Conservation (phyloP, 2,329 filamentous ascomycete genomes). For the Calonectria pteridis region DNA sequence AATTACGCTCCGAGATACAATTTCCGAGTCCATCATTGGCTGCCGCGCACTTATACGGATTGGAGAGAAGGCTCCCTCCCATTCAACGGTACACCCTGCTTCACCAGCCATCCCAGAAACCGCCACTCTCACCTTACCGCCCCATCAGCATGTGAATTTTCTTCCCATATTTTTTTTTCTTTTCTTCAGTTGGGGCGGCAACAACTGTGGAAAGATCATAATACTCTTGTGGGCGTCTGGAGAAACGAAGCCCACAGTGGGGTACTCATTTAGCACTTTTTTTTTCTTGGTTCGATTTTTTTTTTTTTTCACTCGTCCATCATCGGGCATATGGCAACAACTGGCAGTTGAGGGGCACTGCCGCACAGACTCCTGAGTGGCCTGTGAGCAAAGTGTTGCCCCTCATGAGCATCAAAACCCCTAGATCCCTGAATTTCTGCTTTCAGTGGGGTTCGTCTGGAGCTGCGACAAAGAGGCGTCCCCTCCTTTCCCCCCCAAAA, state of each 20-base stretch:
- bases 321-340: background rate
- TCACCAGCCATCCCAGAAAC: background rate
- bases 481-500: background rate
- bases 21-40: background rate
- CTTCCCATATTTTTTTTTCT: background rate
- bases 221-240: conserved; percentile 2
- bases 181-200: background rate
- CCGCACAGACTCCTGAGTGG: background rate
- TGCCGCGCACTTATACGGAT: background rate
- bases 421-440: conserved; percentile 34
- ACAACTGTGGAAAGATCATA: background rate
- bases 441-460: conserved; percentile 29
- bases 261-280: conserved; percentile 2
- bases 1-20: background rate
- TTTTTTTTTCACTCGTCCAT: background rate
- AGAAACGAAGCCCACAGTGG: conserved; percentile 11
- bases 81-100: background rate
- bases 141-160: background rate
- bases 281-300: background rate
- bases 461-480: conserved; percentile 18
- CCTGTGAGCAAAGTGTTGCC: background rate
- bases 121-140: background rate
- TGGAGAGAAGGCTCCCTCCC: background rate
- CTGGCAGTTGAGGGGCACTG: background rate
- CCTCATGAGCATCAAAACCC: conserved; percentile 12